Conservation (phyloP, 305 asterid genomes). For the Fraxinus albicans region DNA sequence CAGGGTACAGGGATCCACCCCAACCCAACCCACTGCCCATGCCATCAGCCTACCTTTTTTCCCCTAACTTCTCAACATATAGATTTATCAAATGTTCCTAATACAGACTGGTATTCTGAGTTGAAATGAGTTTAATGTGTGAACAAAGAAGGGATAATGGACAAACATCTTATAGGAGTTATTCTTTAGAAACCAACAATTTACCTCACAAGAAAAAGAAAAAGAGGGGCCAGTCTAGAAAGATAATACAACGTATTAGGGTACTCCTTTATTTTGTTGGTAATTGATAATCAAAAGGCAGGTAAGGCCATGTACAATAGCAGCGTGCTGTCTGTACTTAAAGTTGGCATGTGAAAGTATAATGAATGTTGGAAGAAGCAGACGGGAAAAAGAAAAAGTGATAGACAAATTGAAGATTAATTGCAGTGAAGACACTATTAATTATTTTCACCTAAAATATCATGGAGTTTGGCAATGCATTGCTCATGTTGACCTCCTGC, state of each 20-base stretch:
- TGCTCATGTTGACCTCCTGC: background rate
- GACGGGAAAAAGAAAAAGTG: background rate
- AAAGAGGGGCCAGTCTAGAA: conserved; percentile 30
- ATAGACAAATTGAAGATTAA: background rate
- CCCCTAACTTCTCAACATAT: background rate
- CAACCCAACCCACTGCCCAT: background rate
- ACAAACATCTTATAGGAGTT: background rate
- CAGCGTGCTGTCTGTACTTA: conserved; percentile 28
- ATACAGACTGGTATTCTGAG: background rate
- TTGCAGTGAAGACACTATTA: background rate
- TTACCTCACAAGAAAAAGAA: background rate
- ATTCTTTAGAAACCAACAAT: background rate
- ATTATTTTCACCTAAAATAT: background rate
- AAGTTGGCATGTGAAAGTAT: conserved; percentile 31
- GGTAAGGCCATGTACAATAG: conserved; percentile 17
- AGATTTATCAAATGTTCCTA: conserved; percentile 12
- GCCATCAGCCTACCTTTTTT: background rate
- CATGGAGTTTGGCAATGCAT: background rate
- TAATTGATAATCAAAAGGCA: conserved; percentile 19
- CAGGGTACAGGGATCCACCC: conserved; percentile 30
- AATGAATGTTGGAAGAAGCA: conserved; percentile 27
- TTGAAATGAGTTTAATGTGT: background rate
- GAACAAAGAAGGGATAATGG: background rate
- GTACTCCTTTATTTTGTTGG: conserved; percentile 23
- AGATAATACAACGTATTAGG: conserved; percentile 15